Percentiles rank a stretch among this genome's conserved stretches.
Evolutionary conservation across 768 basidiomycete species (phyloP).

Genomic region (Lanmaoa rubissima): DNA sequence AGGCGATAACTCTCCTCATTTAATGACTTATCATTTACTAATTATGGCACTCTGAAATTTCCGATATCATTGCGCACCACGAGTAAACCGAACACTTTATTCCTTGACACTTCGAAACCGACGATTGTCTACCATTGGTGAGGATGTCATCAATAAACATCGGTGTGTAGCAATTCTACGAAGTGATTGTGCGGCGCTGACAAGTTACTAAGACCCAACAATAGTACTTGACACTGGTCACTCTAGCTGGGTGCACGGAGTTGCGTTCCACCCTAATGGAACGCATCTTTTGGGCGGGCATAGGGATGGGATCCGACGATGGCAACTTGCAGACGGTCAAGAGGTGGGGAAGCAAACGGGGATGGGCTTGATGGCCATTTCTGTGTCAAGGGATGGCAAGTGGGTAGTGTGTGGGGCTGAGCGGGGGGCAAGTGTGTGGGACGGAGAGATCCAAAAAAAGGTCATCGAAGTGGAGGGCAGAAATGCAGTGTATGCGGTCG

Average conservation of each 20-base stretch:
- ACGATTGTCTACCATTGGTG: not conserved
- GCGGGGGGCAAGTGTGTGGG: not conserved
- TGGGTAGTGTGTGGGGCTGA: not conserved
- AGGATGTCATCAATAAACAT: not conserved
- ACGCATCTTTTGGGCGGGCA: not conserved
- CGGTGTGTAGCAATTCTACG: not conserved
- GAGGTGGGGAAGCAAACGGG: not conserved
- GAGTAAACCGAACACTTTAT: not conserved
- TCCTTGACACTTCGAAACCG: not conserved
- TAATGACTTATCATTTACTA: no score
- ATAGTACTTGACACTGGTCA: not conserved
- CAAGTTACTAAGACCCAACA: not conserved
- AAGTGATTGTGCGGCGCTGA: not conserved
- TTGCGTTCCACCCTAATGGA: conserved; percentile 4
- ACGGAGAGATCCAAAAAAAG: not conserved
- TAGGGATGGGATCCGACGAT: not conserved
- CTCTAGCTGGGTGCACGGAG: not conserved
- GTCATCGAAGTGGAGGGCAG: not conserved
- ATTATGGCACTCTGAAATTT: no score
- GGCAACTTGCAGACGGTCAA: not conserved
- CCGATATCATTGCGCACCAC: no score
- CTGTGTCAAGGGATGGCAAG: not conserved
- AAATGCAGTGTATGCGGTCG: not conserved
- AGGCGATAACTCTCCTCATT: no score
- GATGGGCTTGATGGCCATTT: not conserved